Conservation (phyloP, 2,329 filamentous ascomycete genomes). For the Trichoderma hamatum region DNA sequence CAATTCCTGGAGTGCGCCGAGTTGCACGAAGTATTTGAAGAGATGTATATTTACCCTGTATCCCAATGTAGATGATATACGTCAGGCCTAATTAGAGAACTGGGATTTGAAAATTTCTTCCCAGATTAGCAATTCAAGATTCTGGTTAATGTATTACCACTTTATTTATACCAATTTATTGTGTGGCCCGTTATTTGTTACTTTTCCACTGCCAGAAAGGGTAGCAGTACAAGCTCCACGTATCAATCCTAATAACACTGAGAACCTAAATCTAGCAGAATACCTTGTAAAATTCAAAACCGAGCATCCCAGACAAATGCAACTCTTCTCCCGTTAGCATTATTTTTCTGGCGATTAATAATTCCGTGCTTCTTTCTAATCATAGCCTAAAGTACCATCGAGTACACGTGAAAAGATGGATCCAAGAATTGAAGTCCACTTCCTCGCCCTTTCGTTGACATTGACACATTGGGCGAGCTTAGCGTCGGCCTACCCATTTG, state of each 20-base stretch:
- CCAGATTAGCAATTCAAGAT: too few species aligned
- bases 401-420: neutral
- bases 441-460: slow-evolving; percentile 21
- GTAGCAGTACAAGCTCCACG: neutral
- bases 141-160: too few species aligned
- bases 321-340: neutral
- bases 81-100: too few species aligned
- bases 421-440: neutral
- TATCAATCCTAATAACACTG: neutral
- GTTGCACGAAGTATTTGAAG: too few species aligned
- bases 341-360: neutral
- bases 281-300: neutral
- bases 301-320: neutral
- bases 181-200: neutral
- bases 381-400: neutral
- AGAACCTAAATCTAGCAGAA: neutral
- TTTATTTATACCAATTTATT: neutral
- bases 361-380: neutral
- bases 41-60: neutral
- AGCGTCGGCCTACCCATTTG: neutral
- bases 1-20: too few species aligned
- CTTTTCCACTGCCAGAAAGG: neutral
- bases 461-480: slow-evolving; percentile 17
- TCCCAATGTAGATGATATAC: neutral
- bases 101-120: too few species aligned